Evolutionary conservation across 202 grass and related monocot genomes (phyloP), one percentile per base, ranked within the genome.

Genomic region (Panicum virgatum): DNA sequence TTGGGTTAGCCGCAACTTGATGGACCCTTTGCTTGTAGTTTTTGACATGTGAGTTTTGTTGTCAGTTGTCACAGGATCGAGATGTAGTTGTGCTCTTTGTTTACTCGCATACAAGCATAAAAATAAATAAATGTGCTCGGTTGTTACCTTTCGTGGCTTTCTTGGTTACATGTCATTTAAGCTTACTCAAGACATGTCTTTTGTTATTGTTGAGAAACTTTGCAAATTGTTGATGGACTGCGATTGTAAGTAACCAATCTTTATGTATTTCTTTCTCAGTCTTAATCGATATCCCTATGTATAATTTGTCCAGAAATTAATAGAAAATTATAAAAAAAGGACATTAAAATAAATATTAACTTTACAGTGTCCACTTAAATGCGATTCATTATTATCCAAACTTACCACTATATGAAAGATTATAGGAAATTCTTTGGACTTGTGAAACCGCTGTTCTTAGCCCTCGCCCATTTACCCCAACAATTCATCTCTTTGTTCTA

Each of bases 91-190:
- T 85, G 75, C 48, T 54, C 26, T 84, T 67, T 85, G 87, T 77
- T 87, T 69, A 75, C 63, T 74, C 85, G 68, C 73, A 87, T 81
- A 53, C 80, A 93, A 65, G 75, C 84, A 89, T 89, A 83, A 83
- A 87, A 92, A 91, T 91, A 96, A 96, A 92, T 86, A 77, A 84
- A 73, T 84, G 73, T 85, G 63, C 71, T 86, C 23, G 69, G 56
- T 83, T 88, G 77, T 69, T 39, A 66, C 61, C 29, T 67, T 77
- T 67, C 50, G 65, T 88, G 82, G 44, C 40, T 86, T 65, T 66
- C 19, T 79, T 77, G 74, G 38, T 59, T 79, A 52, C 78, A 67
- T 83, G 38, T 90, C 84, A 67, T 73, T 82, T 78, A 66, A 85
- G 76, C 68, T 50, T 71, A 74, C 60, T 66, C 4, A 36, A 89